Evolutionary conservation across 106 monocot genomes (phyloP), one percentile per base, ranked within the genome.

Genomic region (Phalaenopsis equestris): DNA sequence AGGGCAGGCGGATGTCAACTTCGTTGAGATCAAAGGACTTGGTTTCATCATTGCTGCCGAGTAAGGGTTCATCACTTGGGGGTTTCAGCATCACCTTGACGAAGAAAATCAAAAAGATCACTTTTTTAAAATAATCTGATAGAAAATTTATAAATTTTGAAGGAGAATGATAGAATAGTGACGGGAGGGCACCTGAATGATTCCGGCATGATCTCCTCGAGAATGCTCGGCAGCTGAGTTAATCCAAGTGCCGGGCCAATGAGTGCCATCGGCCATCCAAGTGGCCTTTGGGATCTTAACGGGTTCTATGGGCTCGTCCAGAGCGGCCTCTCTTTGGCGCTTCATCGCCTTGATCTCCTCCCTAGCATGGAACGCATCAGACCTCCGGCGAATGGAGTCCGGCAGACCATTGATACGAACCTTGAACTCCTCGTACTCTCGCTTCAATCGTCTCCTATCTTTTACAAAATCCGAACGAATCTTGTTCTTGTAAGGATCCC

Each of bases 391-490:
- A 39, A 95, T 95, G 6, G 95, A 86, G 41, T 95, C 95, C 7
- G 93, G 88, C 38, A 95, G 78, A 17, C 87, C 81, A 79, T 95
- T 95, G 42, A 95, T 85, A 1, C 95, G 84, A 18, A 95, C 95
- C 80, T 95, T 95, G 81, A 92, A 95, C 89, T 95, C 95, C 46
- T 93, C 95, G 57, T 91, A 95, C 43, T 95, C 95, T 24, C 95
- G 74, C 89, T 95, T 95, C 16, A 86, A 49, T 47, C 90, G 56
- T 70, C 95, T 86, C 84, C 95, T 76, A 57, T 93, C 95, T 82
- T 88, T 90, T 56, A 95, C 95, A 72, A 95, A 95, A 80, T 92
- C 92, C 0, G 84, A 39, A 5, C 85, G 87, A 18, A 95, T 86
- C 77, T 95, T 92, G 84, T 90, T 87, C 81, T 92, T 95, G 78